phyloP scores from a whole-genome alignment of 2,329 filamentous ascomycete species.

The Dothideomycetidae sp. region DNA sequence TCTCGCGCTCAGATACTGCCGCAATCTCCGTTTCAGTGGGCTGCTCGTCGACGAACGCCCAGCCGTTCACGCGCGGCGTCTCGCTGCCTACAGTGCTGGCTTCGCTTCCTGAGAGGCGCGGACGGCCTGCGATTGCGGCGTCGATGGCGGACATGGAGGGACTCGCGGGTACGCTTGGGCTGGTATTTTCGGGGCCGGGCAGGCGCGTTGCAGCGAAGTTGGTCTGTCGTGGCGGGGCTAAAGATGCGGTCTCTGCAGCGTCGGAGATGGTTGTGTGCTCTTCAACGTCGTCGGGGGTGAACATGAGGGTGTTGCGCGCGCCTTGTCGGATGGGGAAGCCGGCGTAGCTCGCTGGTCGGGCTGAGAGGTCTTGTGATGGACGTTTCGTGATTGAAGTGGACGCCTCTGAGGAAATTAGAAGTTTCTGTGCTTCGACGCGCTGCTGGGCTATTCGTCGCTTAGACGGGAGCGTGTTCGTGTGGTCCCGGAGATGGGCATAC shows the following conservation, averaged over 20 bases:
- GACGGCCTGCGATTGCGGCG: constrained; percentile 66
- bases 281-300: constrained; percentile 51
- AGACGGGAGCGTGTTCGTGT: constrained; percentile 64
- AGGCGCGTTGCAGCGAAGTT: constrained; percentile 75
- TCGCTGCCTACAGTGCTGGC: constrained; percentile 38
- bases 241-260: constrained; percentile 53
- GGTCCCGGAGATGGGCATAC: constrained; percentile 69
- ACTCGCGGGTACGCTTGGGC: constrained; percentile 45
- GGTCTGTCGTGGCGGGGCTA: constrained; percentile 62
- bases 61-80: constrained; percentile 84
- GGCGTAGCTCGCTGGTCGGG: constrained; percentile 63
- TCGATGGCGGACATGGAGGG: constrained; percentile 74
- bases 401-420: constrained; percentile 39
- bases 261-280: constrained; percentile 46
- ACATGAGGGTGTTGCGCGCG: constrained; percentile 81
- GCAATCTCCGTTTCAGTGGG: constrained; percentile 43
- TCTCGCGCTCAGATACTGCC: constrained; percentile 20
- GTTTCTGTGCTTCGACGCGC: constrained; percentile 47
- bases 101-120: constrained; percentile 48
- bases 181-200: constrained; percentile 26
- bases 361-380: constrained; percentile 45
- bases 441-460: constrained; percentile 46
- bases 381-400: constrained; percentile 31
- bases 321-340: constrained; percentile 47
- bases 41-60: constrained; percentile 83